Percentiles rank a stretch among this genome's conserved stretches.
Conservation (phyloP, 23 red algal species). For the Gracilaria domingensis region DNA sequence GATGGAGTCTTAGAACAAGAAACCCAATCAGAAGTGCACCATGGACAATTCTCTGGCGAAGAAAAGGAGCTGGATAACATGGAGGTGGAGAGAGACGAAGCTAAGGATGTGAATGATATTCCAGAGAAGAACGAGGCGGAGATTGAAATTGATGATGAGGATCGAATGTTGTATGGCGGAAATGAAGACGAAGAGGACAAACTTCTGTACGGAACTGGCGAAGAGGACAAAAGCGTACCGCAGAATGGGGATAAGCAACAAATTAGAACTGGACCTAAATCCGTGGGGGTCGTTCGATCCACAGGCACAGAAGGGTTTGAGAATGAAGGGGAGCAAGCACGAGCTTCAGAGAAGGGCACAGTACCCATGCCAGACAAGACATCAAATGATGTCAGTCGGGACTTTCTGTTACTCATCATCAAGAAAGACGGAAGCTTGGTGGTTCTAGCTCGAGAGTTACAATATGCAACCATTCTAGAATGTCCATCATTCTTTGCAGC, state of each 20-base stretch:
- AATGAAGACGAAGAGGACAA: constrained; percentile 69
- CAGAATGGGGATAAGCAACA: background rate
- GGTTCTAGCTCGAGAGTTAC: constrained; percentile 33
- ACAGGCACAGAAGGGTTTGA: background rate
- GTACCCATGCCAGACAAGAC: constrained; percentile 16
- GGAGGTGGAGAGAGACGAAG: background rate
- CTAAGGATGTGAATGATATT: background rate
- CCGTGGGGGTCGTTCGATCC: background rate
- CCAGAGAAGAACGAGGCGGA: constrained; percentile 17
- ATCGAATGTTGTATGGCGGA: constrained; percentile 62
- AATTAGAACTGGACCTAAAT: no score
- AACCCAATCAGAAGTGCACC: background rate
- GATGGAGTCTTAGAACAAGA: constrained; percentile 31
- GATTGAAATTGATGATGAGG: constrained; percentile 61
- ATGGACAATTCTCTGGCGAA: background rate
- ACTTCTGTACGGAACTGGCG: constrained; percentile 49
- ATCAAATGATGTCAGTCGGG: background rate
- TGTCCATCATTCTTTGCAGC: constrained; percentile 54
- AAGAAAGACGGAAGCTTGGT: constrained; percentile 13
- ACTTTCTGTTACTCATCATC: constrained; percentile 31
- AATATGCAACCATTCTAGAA: constrained; percentile 41
- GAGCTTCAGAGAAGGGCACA: constrained; percentile 18
- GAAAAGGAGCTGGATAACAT: background rate
- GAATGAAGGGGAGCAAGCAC: background rate
- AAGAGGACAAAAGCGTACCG: constrained; percentile 15